Evolutionary conservation across 352 stramenopile genomes (phyloP).

Genomic region (Plasmopara halstedii): DNA sequence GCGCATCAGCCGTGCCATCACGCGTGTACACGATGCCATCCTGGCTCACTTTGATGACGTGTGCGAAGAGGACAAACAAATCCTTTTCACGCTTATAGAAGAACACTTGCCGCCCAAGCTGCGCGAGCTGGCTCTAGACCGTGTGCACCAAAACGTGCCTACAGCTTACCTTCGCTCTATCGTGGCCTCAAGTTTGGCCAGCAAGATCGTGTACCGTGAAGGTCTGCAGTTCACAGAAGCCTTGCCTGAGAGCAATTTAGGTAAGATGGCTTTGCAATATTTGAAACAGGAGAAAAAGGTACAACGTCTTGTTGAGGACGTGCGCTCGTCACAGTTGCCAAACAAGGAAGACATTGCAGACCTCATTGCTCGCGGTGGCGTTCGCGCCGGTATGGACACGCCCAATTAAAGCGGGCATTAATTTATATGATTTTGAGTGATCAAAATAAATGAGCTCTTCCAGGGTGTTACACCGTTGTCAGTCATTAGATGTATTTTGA

Average conservation of each 20-base stretch:
- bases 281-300: slow-evolving; percentile 94
- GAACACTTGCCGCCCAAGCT: slow-evolving; percentile 93
- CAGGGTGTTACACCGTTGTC: slow-evolving; percentile 6
- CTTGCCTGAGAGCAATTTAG: slow-evolving; percentile 88
- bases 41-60: slow-evolving; percentile 89
- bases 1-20: slow-evolving; percentile 95
- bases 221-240: slow-evolving; percentile 93
- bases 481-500: not conserved
- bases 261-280: slow-evolving; percentile 89
- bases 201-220: slow-evolving; percentile 98
- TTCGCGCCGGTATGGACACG: slow-evolving; percentile 51
- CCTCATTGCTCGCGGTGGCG: slow-evolving; percentile 61
- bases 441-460: no score
- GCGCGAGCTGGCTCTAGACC: slow-evolving; percentile 90
- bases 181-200: slow-evolving; percentile 92
- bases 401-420: no score
- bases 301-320: slow-evolving; percentile 68
- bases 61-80: slow-evolving; percentile 67
- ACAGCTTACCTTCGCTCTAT: slow-evolving; percentile 96
- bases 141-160: slow-evolving; percentile 89
- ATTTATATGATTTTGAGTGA: no score
- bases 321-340: slow-evolving; percentile 37
- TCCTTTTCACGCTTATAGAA: slow-evolving; percentile 81
- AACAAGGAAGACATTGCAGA: slow-evolving; percentile 69
- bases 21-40: slow-evolving; percentile 93